Base-by-base conservation (phyloP, 192 early-diverging fungal genomes). In the Entophlyctis luteolus region DNA sequence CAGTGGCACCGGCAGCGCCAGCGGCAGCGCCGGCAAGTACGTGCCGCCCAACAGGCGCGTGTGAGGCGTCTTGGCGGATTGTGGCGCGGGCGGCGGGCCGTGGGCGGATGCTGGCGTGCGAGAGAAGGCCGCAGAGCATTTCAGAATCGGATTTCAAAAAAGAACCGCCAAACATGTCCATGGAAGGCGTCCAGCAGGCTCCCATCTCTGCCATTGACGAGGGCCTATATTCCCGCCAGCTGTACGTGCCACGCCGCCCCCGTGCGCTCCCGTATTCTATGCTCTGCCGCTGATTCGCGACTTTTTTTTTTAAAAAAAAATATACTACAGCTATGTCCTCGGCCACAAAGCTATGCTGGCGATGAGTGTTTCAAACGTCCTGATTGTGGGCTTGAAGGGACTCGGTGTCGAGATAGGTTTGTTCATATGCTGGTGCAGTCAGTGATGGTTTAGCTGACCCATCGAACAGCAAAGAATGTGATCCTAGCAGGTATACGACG, bases 261-360 rank as follows among this genome's bases (percentile, higher is more conserved):
- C 55, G 29, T 60, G 5, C 27, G n/a, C 5, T 2, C n/a, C n/a
- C n/a, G n/a, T n/a, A n/a, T n/a, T n/a, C n/a, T n/a, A n/a, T n/a
- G 18, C 52, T 1, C 25, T 3, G 52, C 0, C 14, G 52, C 12
- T 25, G 1, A 28, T 54, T 8, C 25, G 22, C 8, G 10, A 28
- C n/a, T 23, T 52, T 52, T 52, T 52, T 52, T 52, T 12, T 42
- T 42, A 42, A 12, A 12, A 12, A 12, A 53, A 57, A 57, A 18
- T 34, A 25, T 57, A 34, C n/a, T 8, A 1, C 59, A 71, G 70
- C 31, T 74, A 65, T 36, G 54, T 73, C 8, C 62, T 78, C 90
- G 76, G 97, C 87, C 58, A 92, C 87, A 79, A 93, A 91, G 95
- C 97, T 62, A 99, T 99, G 97, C 87, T 91, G 71, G 94, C 95